Evolutionary conservation across 495 filamentous ascomycete species (phyloP), one percentile per base, ranked within the genome.

Genomic region (Penicillium nucicola): DNA sequence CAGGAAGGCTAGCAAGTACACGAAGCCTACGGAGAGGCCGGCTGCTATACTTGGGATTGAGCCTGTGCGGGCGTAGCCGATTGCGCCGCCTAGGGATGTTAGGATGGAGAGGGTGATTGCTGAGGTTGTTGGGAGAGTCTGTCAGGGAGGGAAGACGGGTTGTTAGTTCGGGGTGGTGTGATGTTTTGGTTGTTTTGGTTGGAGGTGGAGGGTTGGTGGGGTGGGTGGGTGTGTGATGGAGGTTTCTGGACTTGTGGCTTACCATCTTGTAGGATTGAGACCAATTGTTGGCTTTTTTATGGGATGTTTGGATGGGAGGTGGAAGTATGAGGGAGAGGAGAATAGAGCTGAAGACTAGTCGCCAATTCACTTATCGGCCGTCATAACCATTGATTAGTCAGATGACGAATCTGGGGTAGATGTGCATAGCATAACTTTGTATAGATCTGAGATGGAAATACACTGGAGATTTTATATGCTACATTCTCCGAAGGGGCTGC

Each of bases 21-120:
- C 56, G 75, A 71, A 68, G 42, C 93, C 93, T 57, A 98, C 89
- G 22, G 84, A 84, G 47, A 86, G 62, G 25, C 93, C 93, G 17
- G 93, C 93, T 2, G 78, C 80, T 53, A 97, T 74, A 13, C 90
- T 95, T 33, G 92, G 92, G 51, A 92, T 65, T 19, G 91, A 96
- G 49, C 88, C 84, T 0, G 90, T 93, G 61, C 84, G 85, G 28
- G 77, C 73, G 69, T 86, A 98, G 62, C 93, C 93, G 58, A 87
- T 86, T 45, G 84, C 84, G 51, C 93, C 93, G 56, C 93, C 93
- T 36, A 86, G 75, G 42, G 90, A 90, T 52, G 90, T 96, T 23
- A 98, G 77, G 57, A 81, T 76, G 44, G 85, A 87, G 67, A 98
- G 86, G 58, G 87, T 57, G 68, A 85, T 85, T 42, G 92, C 89